Evolutionary conservation across 768 basidiomycete genomes (phyloP), one percentile per base, ranked within the genome.

Genomic region (Tephrocybe sp.): DNA sequence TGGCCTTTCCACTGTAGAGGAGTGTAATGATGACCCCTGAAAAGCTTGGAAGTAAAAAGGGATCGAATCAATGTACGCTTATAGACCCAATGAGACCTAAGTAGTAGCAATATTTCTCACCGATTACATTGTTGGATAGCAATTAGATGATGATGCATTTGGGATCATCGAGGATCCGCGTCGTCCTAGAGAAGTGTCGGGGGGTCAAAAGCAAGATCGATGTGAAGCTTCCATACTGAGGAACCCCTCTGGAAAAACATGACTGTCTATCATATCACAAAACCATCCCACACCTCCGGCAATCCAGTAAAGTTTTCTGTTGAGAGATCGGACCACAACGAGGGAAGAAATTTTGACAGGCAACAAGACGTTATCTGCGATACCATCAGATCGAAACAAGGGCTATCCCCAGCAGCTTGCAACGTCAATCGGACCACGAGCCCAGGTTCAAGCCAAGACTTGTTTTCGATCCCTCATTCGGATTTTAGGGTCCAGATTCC

Each of bases 331-430:
- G 19, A 48, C 23, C 53, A 49, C 53, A 49, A 56, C 37, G 12
- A 38, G 18, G 8, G n/a, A 10, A 36, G n/a, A 36, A 15, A 36
- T n/a, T 11, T 58, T 50, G 55, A 57, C 55, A 56, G n/a, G 42
- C 25, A 12, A 22, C 11, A 5, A 4, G 29, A 23, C 16, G 25
- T 51, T 47, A 36, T 47, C 45, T 44, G 54, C 39, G 49, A 53
- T 53, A 53, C 45, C 42, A 57, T 57, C 52, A 48, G 41, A 50
- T 42, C 36, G 41, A 15, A 36, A 33, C 41, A 5, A 29, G 27
- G n/a, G n/a, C 11, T 42, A 47, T 37, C 40, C 45, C 49, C 43
- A 47, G 24, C 18, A 37, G 45, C 42, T 41, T 42, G 10, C 8
- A 34, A 38, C 42, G 25, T 45, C 47, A 49, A 38, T 40, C 42